Conservation (phyloP, 108 stramenopile genomes). For the Phaeodactylum tricornutum region DNA sequence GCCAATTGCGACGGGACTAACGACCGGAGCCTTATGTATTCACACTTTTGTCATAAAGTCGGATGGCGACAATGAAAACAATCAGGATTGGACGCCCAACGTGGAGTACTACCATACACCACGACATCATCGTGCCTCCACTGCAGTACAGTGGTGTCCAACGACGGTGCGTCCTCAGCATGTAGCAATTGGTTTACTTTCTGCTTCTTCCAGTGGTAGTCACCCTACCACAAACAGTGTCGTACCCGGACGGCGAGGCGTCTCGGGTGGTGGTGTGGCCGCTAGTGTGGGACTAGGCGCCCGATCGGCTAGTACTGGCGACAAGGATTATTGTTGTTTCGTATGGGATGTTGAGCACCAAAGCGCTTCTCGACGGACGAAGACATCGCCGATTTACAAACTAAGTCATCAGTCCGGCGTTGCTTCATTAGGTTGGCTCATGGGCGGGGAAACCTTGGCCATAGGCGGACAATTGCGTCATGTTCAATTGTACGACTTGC, state of each 20-base stretch:
- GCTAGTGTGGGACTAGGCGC: too few species aligned
- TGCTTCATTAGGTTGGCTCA: constrained; percentile 55
- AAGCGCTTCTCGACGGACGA: too few species aligned
- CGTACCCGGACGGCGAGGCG: too few species aligned
- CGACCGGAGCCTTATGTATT: constrained; percentile 57
- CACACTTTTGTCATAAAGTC: constrained; percentile 30
- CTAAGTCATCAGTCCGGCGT: constrained; percentile 56
- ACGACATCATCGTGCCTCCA: constrained; percentile 55
- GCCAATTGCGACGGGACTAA: constrained; percentile 53
- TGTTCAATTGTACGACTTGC: constrained; percentile 57
- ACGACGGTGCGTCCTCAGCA: constrained; percentile 25
- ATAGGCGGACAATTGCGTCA: constrained; percentile 44
- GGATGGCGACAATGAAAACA: constrained; percentile 5
- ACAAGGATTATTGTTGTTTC: constrained; percentile 67
- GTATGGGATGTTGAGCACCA: constrained; percentile 45
- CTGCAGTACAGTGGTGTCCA: constrained; percentile 59
- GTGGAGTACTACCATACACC: constrained; percentile 55
- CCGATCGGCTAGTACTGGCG: constrained; percentile 26
- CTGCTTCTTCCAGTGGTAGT: too few species aligned
- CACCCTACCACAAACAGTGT: too few species aligned
- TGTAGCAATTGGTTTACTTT: constrained; percentile 63
- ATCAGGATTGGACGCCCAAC: constrained; percentile 2
- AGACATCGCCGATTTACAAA: constrained; percentile 17
- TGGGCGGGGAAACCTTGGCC: constrained; percentile 50
- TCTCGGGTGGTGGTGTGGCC: too few species aligned